Evolutionary conservation across 129 eudicot genomes (phyloP).

Genomic region (sunflower (Helianthus annuus)): DNA sequence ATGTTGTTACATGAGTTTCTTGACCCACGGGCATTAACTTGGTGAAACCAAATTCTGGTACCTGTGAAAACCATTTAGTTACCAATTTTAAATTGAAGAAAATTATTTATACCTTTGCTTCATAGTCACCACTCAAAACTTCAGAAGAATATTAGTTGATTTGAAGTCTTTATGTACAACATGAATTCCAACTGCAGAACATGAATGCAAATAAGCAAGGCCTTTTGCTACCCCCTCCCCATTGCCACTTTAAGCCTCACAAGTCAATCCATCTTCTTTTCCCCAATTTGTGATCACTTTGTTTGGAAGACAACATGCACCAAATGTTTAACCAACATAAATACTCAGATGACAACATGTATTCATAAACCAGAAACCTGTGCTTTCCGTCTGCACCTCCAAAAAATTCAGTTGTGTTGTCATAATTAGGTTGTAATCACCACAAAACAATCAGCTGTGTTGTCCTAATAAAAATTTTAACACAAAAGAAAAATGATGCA

Average conservation of each 20-base stretch:
- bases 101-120: slow-evolving; percentile 73
- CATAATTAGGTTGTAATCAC: too few species aligned
- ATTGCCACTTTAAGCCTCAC: slow-evolving; percentile 88
- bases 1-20: slow-evolving; percentile 77
- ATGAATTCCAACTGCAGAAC: slow-evolving; percentile 92
- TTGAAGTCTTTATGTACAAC: slow-evolving; percentile 96
- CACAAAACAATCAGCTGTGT: too few species aligned
- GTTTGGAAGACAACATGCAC: background rate
- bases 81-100: background rate
- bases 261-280: slow-evolving; percentile 90
- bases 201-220: slow-evolving; percentile 93
- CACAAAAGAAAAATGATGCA: too few species aligned
- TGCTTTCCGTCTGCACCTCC: too few species aligned
- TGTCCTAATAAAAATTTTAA: too few species aligned
- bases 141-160: slow-evolving; percentile 90
- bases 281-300: slow-evolving; percentile 51
- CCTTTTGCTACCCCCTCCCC: slow-evolving; percentile 83
- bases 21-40: slow-evolving; percentile 97
- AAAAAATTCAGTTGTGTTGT: too few species aligned
- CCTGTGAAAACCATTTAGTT: slow-evolving; percentile 43
- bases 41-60: slow-evolving; percentile 94
- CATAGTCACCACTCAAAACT: slow-evolving; percentile 61
- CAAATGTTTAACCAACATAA: background rate
- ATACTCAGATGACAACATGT: background rate
- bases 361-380: too few species aligned